Evolutionary conservation across 192 early-diverging fungal species (phyloP).

Genomic region (Phycomyces blakesleeanus): DNA sequence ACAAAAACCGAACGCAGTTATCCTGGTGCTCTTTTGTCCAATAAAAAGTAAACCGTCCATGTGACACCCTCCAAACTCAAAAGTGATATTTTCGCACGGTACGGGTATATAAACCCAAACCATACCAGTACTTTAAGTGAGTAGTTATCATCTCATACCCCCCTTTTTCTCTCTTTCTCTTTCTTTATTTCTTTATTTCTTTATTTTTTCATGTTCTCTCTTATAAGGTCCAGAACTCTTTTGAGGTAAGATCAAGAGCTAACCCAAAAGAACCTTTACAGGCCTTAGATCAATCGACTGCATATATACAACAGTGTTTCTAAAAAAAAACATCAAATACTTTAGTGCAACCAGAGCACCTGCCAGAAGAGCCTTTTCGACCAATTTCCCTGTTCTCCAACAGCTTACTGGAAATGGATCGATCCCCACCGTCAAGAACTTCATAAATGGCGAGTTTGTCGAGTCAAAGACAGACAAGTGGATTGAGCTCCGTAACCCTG

Average conservation of each 20-base stretch:
- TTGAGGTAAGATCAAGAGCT: neutral
- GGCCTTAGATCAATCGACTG: too few relatives aligned
- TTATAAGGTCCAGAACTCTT: neutral
- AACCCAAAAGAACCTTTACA: too few relatives aligned
- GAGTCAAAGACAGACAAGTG: conserved; percentile 82
- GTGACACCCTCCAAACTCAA: too few relatives aligned
- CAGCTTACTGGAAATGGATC: conserved; percentile 12
- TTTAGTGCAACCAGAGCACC: neutral
- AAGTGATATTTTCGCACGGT: conserved; percentile 3
- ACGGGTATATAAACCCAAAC: neutral
- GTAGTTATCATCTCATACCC: neutral
- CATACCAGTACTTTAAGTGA: too few relatives aligned
- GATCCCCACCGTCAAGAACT: conserved; percentile 56
- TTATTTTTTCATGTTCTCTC: neutral
- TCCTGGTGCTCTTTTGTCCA: too few relatives aligned
- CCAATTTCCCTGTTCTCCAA: conserved; percentile 29
- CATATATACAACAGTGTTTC: too few relatives aligned
- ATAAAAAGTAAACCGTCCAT: too few relatives aligned
- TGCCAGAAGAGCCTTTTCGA: conserved; percentile 19
- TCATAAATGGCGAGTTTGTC: conserved; percentile 89
- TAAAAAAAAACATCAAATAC: neutral
- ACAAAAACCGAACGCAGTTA: too few relatives aligned
- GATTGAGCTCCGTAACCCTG: conserved; percentile 89
- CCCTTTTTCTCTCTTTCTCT: neutral
- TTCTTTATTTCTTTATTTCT: neutral